Evolutionary conservation across 108 stramenopile genomes (phyloP).

Genomic region (Pseudonitzschia delicatissima): DNA sequence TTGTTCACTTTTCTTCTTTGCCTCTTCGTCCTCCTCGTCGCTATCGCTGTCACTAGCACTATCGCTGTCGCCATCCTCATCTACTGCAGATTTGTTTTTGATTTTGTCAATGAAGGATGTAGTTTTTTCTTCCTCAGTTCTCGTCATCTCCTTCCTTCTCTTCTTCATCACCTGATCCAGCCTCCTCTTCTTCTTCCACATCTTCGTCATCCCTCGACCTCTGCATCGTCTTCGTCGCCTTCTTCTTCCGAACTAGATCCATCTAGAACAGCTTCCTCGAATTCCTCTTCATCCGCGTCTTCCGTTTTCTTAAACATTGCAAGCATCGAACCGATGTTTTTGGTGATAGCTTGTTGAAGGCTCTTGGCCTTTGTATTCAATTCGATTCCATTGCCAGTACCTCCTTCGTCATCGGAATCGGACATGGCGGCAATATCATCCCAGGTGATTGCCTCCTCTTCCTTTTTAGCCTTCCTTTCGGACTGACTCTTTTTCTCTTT

Average conservation of each 20-base stretch:
- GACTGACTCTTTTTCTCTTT: constrained; percentile 1
- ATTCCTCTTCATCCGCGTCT: constrained; percentile 27
- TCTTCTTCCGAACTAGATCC: constrained; percentile 47
- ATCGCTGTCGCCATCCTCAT: constrained; percentile 18
- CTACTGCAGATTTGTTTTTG: constrained; percentile 26
- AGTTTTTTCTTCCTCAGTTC: constrained; percentile 6
- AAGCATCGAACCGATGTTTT: constrained; percentile 42
- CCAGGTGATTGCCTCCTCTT: constrained; percentile 19
- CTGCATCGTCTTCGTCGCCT: constrained; percentile 41
- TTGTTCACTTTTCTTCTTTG: constrained; percentile 22
- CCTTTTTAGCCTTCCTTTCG: constrained; percentile 27
- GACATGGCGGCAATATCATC: constrained; percentile 51
- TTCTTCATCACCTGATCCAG: constrained; percentile 16
- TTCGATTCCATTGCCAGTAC: constrained; percentile 40
- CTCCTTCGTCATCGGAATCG: constrained; percentile 40
- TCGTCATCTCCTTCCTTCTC: constrained; percentile 22
- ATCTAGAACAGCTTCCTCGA: constrained; percentile 41
- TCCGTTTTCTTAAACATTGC: constrained; percentile 17
- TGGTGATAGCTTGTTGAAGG: constrained; percentile 46
- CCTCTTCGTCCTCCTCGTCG: constrained; percentile 28
- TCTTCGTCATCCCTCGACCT: constrained; percentile 32
- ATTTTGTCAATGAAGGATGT: constrained; percentile 20
- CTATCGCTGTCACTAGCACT: constrained; percentile 25
- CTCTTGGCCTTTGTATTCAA: constrained; percentile 57
- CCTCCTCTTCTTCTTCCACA: constrained; percentile 29